Base-by-base conservation (phyloP, 192 early-diverging fungal species). In the Gaertneriomyces semiglobifer region DNA sequence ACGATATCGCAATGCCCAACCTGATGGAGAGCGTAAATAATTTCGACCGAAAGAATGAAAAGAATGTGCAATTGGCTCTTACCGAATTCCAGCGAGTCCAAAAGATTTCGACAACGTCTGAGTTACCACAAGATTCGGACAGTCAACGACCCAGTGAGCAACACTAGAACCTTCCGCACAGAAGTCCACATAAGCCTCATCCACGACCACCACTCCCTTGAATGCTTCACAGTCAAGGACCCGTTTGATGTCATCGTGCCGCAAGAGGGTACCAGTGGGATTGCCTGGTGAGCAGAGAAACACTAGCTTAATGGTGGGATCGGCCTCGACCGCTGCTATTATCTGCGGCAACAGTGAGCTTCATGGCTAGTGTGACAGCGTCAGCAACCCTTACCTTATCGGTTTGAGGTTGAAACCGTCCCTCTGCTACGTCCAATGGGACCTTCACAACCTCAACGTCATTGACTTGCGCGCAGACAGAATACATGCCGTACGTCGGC, bases 401-500 rank as follows among this genome's bases (percentile, higher is more conserved):
- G 8, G 81, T 76, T 43, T 83, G 58, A 65, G 93, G 74, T 64
- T 91, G 87, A 70, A 88, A 94, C 44, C 63, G 54, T 2, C 83
- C 90, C 40, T 74, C 80, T 14, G 87, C 88, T 5, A 94, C 88
- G 58, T 88, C 74, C 64, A 99, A 75, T 39, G 86, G 88, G 38
- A 93, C 92, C 71, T 92, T 93, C 53, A 93, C 88, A 46, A 98
- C 84, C 47, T 73, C 81, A 0, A 98, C 91, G 81, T 98, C 98
- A 74, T 99, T 99, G 72, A 95, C 88, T 65, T 92, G 86, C 39
- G 95, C 94, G 48, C 83, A 88, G 14, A 96, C 93, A 18, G 84
- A 81, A 80, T 99, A 99, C 98, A 99, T 99, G 55, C 98, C 98
- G 74, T 99, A 99, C 25, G 96, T 98, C 4, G 98, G 98, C 65